Percentiles rank a stretch among this genome's conserved stretches.
Evolutionary conservation across 2,329 filamentous ascomycete genomes (phyloP).

Genomic region (Pseudogymnoascus sp.): DNA sequence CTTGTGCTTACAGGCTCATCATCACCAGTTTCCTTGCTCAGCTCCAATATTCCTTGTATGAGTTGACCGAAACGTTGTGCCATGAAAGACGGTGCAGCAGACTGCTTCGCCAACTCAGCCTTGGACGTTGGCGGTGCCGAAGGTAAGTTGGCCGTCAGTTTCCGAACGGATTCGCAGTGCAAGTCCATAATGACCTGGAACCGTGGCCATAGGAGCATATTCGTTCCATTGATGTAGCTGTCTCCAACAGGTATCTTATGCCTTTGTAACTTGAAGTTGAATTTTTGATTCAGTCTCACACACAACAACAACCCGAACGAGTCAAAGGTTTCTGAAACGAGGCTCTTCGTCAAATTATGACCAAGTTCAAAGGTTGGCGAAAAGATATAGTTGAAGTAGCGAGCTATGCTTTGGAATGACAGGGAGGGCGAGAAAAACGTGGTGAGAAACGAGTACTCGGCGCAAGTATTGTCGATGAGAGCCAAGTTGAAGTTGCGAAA

Average conservation of each 20-base stretch:
- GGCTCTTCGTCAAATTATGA: conserved; percentile 64
- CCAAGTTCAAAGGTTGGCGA: conserved; percentile 84
- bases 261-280: conserved; percentile 88
- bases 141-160: conserved; percentile 47
- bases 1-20: conserved; percentile 87
- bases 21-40: conserved; percentile 86
- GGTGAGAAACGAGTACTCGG: conserved; percentile 90
- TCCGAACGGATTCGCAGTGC: conserved; percentile 80
- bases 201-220: conserved; percentile 93
- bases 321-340: conserved; percentile 73
- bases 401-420: conserved; percentile 68
- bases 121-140: conserved; percentile 37
- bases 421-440: conserved; percentile 78
- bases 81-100: conserved; percentile 79
- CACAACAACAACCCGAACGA: conserved; percentile 83
- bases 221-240: conserved; percentile 86
- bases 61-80: conserved; percentile 96
- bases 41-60: conserved; percentile 70
- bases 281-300: conserved; percentile 86
- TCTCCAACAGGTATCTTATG: conserved; percentile 85
- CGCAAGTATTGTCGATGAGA: conserved; percentile 84
- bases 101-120: conserved; percentile 52
- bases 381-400: conserved; percentile 82
- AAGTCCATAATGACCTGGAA: conserved; percentile 91
- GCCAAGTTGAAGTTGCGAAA: conserved; percentile 95